Base-by-base conservation (phyloP, 768 basidiomycete genomes). In the Lentinula guzmanii region DNA sequence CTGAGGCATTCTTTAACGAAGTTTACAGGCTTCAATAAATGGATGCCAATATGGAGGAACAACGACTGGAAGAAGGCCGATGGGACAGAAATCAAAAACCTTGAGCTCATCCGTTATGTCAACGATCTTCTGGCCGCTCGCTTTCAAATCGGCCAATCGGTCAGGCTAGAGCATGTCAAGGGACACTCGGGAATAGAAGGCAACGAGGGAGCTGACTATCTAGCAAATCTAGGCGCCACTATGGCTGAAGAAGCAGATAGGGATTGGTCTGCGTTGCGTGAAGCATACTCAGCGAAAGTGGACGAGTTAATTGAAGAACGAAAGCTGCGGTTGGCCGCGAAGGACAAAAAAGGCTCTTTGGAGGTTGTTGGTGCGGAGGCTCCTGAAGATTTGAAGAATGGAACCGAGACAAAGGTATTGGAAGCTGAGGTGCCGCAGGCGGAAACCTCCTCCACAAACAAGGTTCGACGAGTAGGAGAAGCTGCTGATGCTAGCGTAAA, bases 171-270 rank as follows among this genome's bases (percentile, higher is more conserved):
- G 65, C 81, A 94, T 66, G 91, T 98, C 60, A 81, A 84, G 61
- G 95, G 88, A 0, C 95, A 97, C 67, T 77, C 76, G 9, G 93
- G 93, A 0, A 77, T 84, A 33, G 74, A 74, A 58, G 95, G 95
- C 1, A 98, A 98, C 69, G 95, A 98, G 58, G 87, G 83, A 46
- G 95, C 95, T 2, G 95, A 98, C 70, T 67, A 63, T 13, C 79
- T 87, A 60, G 93, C 93, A 3, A 87, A 84, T 61, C 35, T 72
- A 5, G 93, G 93, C 2, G 71, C 80, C 9, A 65, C 68, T 9
- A 61, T 77, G 56, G 75, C 78, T 0, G 61, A 46, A 16, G 61
- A 74, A 1, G 67, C 69, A 4, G 90, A 92, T 39, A 77, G 78
- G 51, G 81, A 91, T 64, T 93, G 90, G 90, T 74, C 71, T 0